Evolutionary conservation across 345 rosid species (phyloP).

Genomic region (Eucalyptus cloeziana): DNA sequence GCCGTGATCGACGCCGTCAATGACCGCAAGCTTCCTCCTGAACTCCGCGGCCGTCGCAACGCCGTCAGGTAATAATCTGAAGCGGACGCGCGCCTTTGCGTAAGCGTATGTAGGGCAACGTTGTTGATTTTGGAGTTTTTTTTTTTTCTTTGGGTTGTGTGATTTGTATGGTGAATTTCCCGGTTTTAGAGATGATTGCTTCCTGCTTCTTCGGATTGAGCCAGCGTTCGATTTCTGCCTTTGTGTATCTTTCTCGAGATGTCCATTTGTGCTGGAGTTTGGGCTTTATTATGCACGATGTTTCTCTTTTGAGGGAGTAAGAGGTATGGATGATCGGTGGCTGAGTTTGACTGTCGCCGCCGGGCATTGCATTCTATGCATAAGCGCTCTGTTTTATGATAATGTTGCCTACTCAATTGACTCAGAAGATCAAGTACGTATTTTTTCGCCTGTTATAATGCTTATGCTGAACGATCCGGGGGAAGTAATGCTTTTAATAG

Average conservation of each 20-base stretch:
- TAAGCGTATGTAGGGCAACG: not conserved
- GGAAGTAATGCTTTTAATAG: not conserved
- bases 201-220: not conserved
- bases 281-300: not conserved
- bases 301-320: not conserved
- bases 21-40: slow-evolving; percentile 83
- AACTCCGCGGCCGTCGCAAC: slow-evolving; percentile 79
- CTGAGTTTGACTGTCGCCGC: not conserved
- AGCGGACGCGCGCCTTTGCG: not conserved
- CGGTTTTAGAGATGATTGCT: not conserved
- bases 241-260: not conserved
- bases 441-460: not conserved
- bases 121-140: not conserved
- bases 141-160: not conserved
- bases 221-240: not conserved
- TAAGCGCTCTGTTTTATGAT: not conserved
- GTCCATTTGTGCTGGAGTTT: not conserved
- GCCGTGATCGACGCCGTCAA: slow-evolving; percentile 60
- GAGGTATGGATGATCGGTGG: not conserved
- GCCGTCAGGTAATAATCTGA: slow-evolving; percentile 34
- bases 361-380: not conserved
- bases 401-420: not conserved
- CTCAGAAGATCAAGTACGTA: not conserved
- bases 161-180: not conserved
- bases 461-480: not conserved